phyloP scores from a whole-genome alignment of 305 asterid species.

The Fraxinus sp. region DNA sequence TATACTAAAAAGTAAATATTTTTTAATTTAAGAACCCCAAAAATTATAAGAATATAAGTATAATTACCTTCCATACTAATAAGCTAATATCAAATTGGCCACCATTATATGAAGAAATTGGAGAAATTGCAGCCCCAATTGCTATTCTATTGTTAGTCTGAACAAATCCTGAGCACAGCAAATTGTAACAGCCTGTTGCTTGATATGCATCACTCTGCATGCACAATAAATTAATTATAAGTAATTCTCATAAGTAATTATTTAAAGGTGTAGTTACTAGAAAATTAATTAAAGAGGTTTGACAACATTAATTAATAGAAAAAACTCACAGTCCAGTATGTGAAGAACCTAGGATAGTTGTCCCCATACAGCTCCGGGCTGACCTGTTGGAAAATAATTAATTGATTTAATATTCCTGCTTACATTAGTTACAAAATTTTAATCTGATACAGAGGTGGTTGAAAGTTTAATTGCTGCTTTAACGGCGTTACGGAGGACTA shows the following conservation, averaged over 20 bases:
- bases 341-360: slow-evolving; percentile 76
- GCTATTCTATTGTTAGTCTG: slow-evolving; percentile 88
- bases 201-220: slow-evolving; percentile 95
- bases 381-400: slow-evolving; percentile 45
- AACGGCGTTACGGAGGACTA: slow-evolving; percentile 15
- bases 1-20: not conserved
- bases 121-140: slow-evolving; percentile 97
- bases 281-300: not conserved
- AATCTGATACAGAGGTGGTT: slow-evolving; percentile 35
- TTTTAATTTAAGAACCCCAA: not conserved
- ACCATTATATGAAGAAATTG: slow-evolving; percentile 67
- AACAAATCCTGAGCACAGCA: slow-evolving; percentile 95
- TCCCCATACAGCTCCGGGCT: slow-evolving; percentile 92
- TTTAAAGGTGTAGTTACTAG: slow-evolving; percentile 10
- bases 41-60: not conserved
- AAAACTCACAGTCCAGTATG: slow-evolving; percentile 81
- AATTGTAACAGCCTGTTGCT: slow-evolving; percentile 94
- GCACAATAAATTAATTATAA: slow-evolving; percentile 13
- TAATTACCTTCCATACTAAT: slow-evolving; percentile 83
- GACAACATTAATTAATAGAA: not conserved
- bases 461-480: slow-evolving; percentile 35
- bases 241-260: slow-evolving; percentile 5
- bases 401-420: slow-evolving; percentile 21
- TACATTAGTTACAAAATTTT: not conserved
- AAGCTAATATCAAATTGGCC: slow-evolving; percentile 94